These are phyloP conservation scores for Saccharomycopsis oosterbeekiorum DNA, from an alignment of 805 yeast genomes.

Conservation along the genomic window DNA sequence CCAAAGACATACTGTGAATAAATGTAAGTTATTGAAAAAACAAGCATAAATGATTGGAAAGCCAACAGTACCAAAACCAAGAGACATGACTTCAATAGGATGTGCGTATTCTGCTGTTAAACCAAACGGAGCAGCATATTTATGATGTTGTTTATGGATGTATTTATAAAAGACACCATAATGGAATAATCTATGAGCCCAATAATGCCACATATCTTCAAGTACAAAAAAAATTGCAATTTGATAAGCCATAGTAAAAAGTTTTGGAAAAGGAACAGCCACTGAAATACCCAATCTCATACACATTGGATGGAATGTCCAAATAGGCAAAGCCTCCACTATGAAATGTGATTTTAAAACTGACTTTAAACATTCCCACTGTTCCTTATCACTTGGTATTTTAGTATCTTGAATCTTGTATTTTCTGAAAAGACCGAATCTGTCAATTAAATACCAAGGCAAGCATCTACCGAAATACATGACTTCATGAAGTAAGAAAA, in stretches of 20 bases:
- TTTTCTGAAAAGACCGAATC: conserved; percentile 72
- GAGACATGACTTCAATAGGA: conserved; percentile 81
- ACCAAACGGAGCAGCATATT: conserved; percentile 97
- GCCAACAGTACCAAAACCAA: conserved; percentile 95
- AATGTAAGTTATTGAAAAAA: conserved; percentile 66
- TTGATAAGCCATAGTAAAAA: conserved; percentile 50
- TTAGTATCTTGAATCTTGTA: conserved; percentile 87
- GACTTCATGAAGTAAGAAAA: conserved; percentile 74
- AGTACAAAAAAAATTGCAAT: conserved; percentile 67
- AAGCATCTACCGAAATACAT: conserved; percentile 86
- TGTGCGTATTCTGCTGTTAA: conserved; percentile 96
- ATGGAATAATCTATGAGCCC: conserved; percentile 88
- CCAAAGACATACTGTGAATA: conserved; percentile 87
- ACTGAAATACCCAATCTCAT: conserved; percentile 66
- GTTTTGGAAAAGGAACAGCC: conserved; percentile 77
- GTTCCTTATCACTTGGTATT: conserved; percentile 71
- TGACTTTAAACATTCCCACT: conserved; percentile 83
- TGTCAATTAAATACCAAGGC: conserved; percentile 87
- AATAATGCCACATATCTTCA: conserved; percentile 96
- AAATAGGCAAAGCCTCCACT: conserved; percentile 92
- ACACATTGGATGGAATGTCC: conserved; percentile 95
- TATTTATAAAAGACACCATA: conserved; percentile 81
- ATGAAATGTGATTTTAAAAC: conserved; percentile 81
- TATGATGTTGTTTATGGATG: conserved; percentile 95
- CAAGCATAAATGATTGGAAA: conserved; percentile 80